phyloP scores from a whole-genome alignment of 2,329 filamentous ascomycete genomes.

The Pleurostoma richardsiae region DNA sequence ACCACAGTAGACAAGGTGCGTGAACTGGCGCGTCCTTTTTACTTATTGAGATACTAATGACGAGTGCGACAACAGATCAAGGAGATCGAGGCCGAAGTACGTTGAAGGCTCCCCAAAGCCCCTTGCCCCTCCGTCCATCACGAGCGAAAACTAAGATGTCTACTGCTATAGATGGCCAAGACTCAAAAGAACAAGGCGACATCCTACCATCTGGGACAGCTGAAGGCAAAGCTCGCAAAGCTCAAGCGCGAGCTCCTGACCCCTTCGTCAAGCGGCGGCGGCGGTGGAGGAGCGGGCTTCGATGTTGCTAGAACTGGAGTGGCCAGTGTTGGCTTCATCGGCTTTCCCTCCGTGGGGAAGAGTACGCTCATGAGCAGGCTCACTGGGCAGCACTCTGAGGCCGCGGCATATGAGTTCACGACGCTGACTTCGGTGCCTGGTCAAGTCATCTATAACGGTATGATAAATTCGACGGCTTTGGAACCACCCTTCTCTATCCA shows the following conservation, averaged over 20 bases:
- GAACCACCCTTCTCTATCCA: too few relatives aligned
- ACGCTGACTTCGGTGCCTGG: conserved; percentile 96
- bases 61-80: conserved; percentile 64
- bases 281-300: conserved; percentile 83
- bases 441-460: conserved; percentile 88
- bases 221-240: conserved; percentile 98
- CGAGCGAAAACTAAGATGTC: too few relatives aligned
- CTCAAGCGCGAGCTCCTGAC: conserved; percentile 93
- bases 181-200: conserved; percentile 98
- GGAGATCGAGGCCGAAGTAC: conserved; percentile 90
- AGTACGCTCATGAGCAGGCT: conserved; percentile 94
- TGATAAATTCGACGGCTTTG: too few relatives aligned
- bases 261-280: conserved; percentile 72
- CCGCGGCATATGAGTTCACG: conserved; percentile 96
- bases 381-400: conserved; percentile 96
- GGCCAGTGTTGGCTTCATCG: conserved; percentile 94
- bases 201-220: conserved; percentile 87
- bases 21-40: conserved; percentile 7
- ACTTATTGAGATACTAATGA: conserved; percentile 21
- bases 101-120: conserved; percentile 18
- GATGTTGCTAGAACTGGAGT: conserved; percentile 97
- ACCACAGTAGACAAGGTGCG: conserved; percentile 94
- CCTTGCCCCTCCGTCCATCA: too few relatives aligned
- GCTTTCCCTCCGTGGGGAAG: conserved; percentile 97
- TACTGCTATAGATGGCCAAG: conserved; percentile 68